Conservation (phyloP, 148 eudicot genomes). For the Drosera capensis region DNA sequence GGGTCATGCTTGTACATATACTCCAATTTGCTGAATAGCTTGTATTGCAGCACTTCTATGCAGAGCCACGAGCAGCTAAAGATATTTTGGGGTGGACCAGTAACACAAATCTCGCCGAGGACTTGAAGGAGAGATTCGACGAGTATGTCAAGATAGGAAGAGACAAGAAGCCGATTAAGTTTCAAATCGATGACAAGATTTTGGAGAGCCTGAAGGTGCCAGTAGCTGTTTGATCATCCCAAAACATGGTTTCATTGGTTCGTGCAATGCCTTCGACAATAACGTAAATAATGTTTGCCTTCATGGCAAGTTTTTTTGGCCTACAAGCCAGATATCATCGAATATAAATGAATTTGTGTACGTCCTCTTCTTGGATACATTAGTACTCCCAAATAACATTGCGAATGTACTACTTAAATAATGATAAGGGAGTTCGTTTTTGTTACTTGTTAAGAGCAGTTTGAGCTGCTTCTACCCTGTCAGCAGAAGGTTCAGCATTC, state of each 20-base stretch:
- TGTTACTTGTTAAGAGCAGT: too few species aligned
- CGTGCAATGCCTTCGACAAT: not conserved
- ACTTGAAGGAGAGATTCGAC: slow-evolving; percentile 70
- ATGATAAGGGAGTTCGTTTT: too few species aligned
- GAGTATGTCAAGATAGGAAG: slow-evolving; percentile 93
- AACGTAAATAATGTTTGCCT: not conserved
- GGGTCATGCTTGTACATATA: too few species aligned
- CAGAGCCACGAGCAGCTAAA: slow-evolving; percentile 93
- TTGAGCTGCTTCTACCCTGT: too few species aligned
- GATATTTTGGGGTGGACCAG: slow-evolving; percentile 59
- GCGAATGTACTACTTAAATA: too few species aligned
- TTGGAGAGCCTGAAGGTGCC: slow-evolving; percentile 51
- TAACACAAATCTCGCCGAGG: slow-evolving; percentile 58
- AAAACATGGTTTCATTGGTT: not conserved
- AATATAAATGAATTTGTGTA: too few species aligned
- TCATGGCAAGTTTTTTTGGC: not conserved
- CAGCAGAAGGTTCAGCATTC: too few species aligned
- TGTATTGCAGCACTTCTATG: slow-evolving; percentile 79
- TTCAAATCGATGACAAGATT: slow-evolving; percentile 78
- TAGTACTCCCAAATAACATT: too few species aligned
- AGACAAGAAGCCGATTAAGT: slow-evolving; percentile 65
- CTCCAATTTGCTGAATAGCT: slow-evolving; percentile 1
- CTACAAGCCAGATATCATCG: too few species aligned
- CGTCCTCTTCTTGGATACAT: too few species aligned
- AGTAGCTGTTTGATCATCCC: slow-evolving; percentile 19